These are phyloP conservation scores for Nitzschia putrida DNA, from an alignment of 108 stramenopile genomes.

Conservation along the genomic window DNA sequence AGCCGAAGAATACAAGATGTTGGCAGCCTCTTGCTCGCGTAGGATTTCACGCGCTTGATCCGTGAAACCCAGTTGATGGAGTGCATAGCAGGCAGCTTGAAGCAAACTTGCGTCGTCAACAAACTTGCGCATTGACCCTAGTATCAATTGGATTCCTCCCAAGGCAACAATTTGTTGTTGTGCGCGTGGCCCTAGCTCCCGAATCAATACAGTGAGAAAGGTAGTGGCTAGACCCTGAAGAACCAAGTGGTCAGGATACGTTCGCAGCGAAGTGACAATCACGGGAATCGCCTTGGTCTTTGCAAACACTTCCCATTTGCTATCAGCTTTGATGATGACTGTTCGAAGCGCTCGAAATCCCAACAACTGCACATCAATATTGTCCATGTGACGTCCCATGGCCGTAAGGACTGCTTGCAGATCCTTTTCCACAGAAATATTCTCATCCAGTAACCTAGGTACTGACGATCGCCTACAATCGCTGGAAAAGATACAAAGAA, in stretches of 20 bases:
- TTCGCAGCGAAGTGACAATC: conserved; percentile 8
- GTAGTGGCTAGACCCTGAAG: background rate
- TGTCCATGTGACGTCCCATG: conserved; percentile 5
- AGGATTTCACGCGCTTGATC: background rate
- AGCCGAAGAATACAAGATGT: conserved; percentile 1
- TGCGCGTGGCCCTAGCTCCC: background rate
- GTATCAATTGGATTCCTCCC: conserved; percentile 8
- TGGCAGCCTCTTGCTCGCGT: background rate
- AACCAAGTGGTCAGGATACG: background rate
- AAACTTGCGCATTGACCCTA: conserved; percentile 6
- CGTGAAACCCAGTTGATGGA: conserved; percentile 12
- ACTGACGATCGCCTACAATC: background rate
- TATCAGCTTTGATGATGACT: background rate
- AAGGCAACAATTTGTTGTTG: conserved; percentile 1
- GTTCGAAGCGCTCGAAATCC: conserved; percentile 20
- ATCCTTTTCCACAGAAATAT: background rate
- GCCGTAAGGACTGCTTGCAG: background rate
- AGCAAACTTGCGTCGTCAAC: conserved; percentile 5
- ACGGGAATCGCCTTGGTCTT: conserved; percentile 3
- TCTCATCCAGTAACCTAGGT: background rate
- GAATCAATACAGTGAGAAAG: conserved; percentile 23
- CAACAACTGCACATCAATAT: conserved; percentile 9
- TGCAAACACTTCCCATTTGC: conserved; percentile 5
- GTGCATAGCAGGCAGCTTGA: conserved; percentile 13
- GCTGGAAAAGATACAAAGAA: conserved; percentile 6